These are phyloP conservation scores for Chaetomium sp. DNA, from an alignment of 2,329 filamentous ascomycete species.

Conservation along the genomic window DNA sequence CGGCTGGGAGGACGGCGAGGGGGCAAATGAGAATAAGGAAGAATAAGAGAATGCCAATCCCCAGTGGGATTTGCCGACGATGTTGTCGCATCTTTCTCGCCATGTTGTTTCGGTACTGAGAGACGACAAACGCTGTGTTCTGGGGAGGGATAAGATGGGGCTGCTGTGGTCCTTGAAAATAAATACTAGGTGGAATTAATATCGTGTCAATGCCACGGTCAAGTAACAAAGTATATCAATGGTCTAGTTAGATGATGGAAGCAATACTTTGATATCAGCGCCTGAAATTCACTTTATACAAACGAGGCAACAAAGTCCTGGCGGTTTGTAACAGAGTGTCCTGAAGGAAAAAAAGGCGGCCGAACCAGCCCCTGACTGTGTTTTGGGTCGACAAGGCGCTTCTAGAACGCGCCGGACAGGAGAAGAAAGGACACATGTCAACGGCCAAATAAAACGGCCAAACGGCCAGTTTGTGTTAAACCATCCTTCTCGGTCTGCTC, in stretches of 20 bases:
- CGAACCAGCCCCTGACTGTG: not conserved
- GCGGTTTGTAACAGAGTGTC: constrained; percentile 6
- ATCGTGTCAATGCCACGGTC: too few species aligned
- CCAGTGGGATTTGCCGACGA: constrained; percentile 7
- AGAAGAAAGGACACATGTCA: constrained; percentile 14
- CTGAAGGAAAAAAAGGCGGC: not conserved
- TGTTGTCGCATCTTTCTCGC: not conserved
- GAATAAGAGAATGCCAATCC: constrained; percentile 17
- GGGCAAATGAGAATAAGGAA: constrained; percentile 20
- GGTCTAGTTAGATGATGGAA: not conserved
- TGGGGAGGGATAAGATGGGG: too few species aligned
- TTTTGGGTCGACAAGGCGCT: not conserved
- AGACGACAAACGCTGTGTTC: too few species aligned
- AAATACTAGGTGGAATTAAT: too few species aligned
- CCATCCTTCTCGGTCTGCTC: not conserved
- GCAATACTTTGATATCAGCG: not conserved
- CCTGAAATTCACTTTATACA: not conserved
- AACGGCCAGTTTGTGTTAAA: too few species aligned
- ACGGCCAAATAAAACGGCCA: not conserved
- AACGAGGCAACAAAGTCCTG: not conserved
- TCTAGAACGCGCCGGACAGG: constrained; percentile 2
- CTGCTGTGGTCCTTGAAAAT: too few species aligned
- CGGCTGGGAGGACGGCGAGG: constrained; percentile 14
- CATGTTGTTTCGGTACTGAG: not conserved
- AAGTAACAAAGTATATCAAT: too few species aligned